Base-by-base conservation (phyloP, 148 eudicot species). In the Beta vulgaris region DNA sequence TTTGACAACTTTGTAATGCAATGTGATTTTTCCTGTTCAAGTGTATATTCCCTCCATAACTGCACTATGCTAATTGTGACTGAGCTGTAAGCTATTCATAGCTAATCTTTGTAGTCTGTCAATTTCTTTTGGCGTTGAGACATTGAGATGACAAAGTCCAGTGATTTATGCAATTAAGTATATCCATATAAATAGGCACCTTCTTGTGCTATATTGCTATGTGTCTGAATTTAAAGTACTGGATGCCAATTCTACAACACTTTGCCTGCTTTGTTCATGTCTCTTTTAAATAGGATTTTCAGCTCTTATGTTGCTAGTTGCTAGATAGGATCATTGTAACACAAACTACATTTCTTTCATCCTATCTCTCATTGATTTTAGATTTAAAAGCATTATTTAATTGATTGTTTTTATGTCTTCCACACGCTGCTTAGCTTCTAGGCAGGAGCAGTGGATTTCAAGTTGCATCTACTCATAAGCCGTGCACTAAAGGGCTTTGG, bases 401-500 rank as follows among this genome's bases (percentile, higher is more conserved):
- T 53, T 42, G 53, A 26, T 71, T 67, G 35, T 18, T n/a, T n/a
- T 68, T 72, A 54, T 72, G 63, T 49, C 23, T 58, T 60, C 73
- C 26, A n/a, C 2, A 26, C 29, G 2, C 53, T 72, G 21, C 64
- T 67, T 76, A 95, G 98, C 97, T 95, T 85, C 87, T 92, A 82
- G 98, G 98, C 48, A 82, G 92, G 83, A 95, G 92, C 81, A 92
- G 92, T 59, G 97, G 99, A 23, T 95, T 95, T 84, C 96, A 92
- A 76, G 97, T 95, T 73, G 99, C 99, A 25, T 61, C 99, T 34
- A 92, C 97, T 69, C 97, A 95, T 76, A 84, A 86, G 80, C 99
- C 99, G 5, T 95, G 99, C 78, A 92, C 99, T 5, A 95, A 95
- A 86, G 99, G 99, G 65, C 91, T 95, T 68, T 95, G 99, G 99